These are phyloP conservation scores for Fusarium temperatum DNA, from an alignment of 2,329 filamentous ascomycete genomes.

Conservation along the genomic window DNA sequence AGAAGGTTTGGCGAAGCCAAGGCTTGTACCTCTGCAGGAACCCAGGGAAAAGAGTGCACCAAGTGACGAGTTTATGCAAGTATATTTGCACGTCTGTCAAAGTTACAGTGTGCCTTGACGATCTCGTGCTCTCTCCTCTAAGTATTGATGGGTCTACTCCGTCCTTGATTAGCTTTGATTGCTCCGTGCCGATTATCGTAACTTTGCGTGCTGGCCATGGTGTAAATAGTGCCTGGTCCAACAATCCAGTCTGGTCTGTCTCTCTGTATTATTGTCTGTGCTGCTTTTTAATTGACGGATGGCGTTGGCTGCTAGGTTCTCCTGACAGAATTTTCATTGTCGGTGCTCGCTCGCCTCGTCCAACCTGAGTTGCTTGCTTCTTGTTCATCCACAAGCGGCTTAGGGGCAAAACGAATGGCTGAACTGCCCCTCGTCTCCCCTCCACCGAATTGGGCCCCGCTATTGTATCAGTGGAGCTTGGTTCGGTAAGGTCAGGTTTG, in stretches of 20 bases:
- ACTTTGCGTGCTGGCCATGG: conserved; percentile 17
- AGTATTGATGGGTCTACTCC: background rate
- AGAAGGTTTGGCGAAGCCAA: conserved; percentile 34
- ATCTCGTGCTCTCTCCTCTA: background rate
- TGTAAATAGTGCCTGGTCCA: conserved; percentile 32
- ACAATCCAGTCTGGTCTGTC: conserved; percentile 3
- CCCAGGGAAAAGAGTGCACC: conserved; percentile 12
- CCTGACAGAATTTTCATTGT: conserved; percentile 47
- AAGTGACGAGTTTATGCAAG: conserved; percentile 11
- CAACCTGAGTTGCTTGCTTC: conserved; percentile 32
- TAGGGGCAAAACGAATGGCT: conserved; percentile 22
- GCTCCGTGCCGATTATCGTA: conserved; percentile 14
- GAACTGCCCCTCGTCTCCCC: conserved; percentile 35
- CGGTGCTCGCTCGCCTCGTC: conserved; percentile 36
- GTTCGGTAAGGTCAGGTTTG: conserved; percentile 2
- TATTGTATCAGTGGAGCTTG: conserved; percentile 33
- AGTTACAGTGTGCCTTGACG: conserved; percentile 24
- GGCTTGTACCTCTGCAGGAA: conserved; percentile 31
- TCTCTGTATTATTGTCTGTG: conserved; percentile 7
- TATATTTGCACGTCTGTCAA: conserved; percentile 18
- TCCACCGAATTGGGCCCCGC: conserved; percentile 41
- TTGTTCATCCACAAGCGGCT: conserved; percentile 33
- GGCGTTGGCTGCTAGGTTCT: conserved; percentile 39
- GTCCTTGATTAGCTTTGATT: background rate
- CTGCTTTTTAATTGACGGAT: conserved; percentile 38